Base-by-base conservation (phyloP, 768 basidiomycete species). In the Tylopilus plumbeoviolaceoides region DNA sequence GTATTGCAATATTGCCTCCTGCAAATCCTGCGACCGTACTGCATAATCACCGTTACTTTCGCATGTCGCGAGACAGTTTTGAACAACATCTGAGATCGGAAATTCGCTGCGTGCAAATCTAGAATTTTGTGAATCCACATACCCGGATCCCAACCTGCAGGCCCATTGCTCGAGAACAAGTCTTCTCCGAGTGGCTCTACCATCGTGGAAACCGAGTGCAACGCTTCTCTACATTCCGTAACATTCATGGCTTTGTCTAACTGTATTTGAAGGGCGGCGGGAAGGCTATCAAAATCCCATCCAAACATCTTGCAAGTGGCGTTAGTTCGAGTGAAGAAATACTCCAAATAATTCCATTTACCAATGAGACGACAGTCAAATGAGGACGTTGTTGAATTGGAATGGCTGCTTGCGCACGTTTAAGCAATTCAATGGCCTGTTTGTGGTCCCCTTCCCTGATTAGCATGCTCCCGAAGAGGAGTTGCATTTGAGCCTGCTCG, bases 241-340 rank as follows among this genome's bases (percentile, higher is more conserved):
- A 20, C 50, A 47, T 30, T 1, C 20, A 35, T 18, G 9, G 54
- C 40, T 47, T 42, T 25, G 14, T n/a, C 27, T 15, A 51, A 36
- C 2, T 18, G 43, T 7, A 30, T 3, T 9, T 44, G 38, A 21
- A 54, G 41, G 2, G 35, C 40, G 8, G n/a, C 2, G 3, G 21
- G 10, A 11, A 53, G 55, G 14, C 35, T n/a, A 1, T 60, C 55
- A 43, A 61, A 53, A n/a, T 49, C n/a, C 59, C 59, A 60, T 0
- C 51, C 59, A 27, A 57, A 58, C 3, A 58, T 42, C 48, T 58
- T 44, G 21, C 5, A 14, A 47, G 15, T 1, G 7, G 28, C 30
- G 35, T 51, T 30, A 7, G 40, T 23, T 9, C 3, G 8, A 20
- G 6, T 10, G 8, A 45, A 7, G n/a, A 12, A 1, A 5, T 33